Conservation (phyloP, 2,329 filamentous ascomycete genomes). For the Aspergillus sp. region DNA sequence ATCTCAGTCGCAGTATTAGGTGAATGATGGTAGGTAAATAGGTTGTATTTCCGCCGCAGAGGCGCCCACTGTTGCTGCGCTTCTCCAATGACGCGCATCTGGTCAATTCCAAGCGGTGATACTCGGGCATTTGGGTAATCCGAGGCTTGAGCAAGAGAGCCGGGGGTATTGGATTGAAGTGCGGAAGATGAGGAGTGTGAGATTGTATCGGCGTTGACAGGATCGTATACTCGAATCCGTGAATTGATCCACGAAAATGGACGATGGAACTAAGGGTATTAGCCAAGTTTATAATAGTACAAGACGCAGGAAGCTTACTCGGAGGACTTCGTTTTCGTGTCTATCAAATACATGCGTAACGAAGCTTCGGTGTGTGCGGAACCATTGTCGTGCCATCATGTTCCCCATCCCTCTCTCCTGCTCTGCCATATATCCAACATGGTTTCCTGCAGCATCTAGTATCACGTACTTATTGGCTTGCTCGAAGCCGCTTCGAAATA, state of each 20-base stretch:
- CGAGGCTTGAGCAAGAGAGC: slow-evolving; percentile 39
- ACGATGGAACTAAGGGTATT: slow-evolving; percentile 54
- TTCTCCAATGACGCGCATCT: slow-evolving; percentile 65
- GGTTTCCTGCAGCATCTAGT: slow-evolving; percentile 62
- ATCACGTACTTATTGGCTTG: slow-evolving; percentile 67
- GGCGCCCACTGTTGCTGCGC: slow-evolving; percentile 65
- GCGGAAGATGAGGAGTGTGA: slow-evolving; percentile 42
- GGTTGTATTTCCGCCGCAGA: slow-evolving; percentile 62
- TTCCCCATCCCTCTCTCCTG: slow-evolving; percentile 60
- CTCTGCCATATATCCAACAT: slow-evolving; percentile 65
- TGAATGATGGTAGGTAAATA: slow-evolving; percentile 58
- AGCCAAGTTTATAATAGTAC: neutral
- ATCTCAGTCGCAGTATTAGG: slow-evolving; percentile 35
- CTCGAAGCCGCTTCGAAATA: slow-evolving; percentile 54
- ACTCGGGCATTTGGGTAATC: slow-evolving; percentile 51
- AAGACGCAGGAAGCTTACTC: slow-evolving; percentile 34
- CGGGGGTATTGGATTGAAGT: slow-evolving; percentile 45
- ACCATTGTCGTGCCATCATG: slow-evolving; percentile 59
- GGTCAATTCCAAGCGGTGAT: slow-evolving; percentile 52
- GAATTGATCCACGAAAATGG: slow-evolving; percentile 66
- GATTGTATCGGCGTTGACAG: slow-evolving; percentile 38
- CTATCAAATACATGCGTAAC: slow-evolving; percentile 65
- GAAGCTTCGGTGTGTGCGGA: slow-evolving; percentile 62
- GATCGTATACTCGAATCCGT: slow-evolving; percentile 57
- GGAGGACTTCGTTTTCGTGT: slow-evolving; percentile 59